phyloP scores from a whole-genome alignment of 2,329 filamentous ascomycete genomes.

The Fusarium avenaceum region DNA sequence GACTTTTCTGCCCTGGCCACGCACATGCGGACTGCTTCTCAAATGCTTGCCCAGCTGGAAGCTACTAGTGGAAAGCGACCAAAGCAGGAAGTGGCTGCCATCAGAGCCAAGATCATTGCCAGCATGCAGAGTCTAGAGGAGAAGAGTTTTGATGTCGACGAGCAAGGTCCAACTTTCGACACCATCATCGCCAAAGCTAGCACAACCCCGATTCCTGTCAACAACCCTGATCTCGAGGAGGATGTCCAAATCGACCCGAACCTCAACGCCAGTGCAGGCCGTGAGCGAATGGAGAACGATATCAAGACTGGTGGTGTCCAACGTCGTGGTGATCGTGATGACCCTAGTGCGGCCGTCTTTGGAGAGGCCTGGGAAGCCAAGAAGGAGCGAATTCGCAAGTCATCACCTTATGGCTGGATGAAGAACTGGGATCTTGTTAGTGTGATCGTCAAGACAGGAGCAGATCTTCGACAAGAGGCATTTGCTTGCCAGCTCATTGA shows the following conservation, averaged over 20 bases:
- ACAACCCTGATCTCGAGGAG: constrained; percentile 67
- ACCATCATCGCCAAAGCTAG: constrained; percentile 82
- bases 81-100: constrained; percentile 83
- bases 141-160: constrained; percentile 83
- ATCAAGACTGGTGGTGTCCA: constrained; percentile 87
- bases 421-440: constrained; percentile 91
- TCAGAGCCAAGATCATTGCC: constrained; percentile 87
- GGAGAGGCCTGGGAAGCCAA: constrained; percentile 89
- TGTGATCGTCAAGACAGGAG: constrained; percentile 89
- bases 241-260: constrained; percentile 64
- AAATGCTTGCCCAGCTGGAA: constrained; percentile 88
- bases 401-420: constrained; percentile 89
- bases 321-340: constrained; percentile 84
- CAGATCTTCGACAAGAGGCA: constrained; percentile 85
- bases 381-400: constrained; percentile 84
- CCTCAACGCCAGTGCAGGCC: constrained; percentile 78
- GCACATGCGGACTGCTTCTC: constrained; percentile 88
- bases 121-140: constrained; percentile 92
- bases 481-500: constrained; percentile 88
- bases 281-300: constrained; percentile 90
- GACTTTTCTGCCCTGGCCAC: constrained; percentile 87
- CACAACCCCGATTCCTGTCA: constrained; percentile 58
- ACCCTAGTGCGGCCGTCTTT: constrained; percentile 87
- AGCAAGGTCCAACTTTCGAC: constrained; percentile 82
- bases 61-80: constrained; percentile 84